These are phyloP conservation scores for Candida neerlandica DNA, from an alignment of 1,139 yeast species.

Conservation along the genomic window DNA sequence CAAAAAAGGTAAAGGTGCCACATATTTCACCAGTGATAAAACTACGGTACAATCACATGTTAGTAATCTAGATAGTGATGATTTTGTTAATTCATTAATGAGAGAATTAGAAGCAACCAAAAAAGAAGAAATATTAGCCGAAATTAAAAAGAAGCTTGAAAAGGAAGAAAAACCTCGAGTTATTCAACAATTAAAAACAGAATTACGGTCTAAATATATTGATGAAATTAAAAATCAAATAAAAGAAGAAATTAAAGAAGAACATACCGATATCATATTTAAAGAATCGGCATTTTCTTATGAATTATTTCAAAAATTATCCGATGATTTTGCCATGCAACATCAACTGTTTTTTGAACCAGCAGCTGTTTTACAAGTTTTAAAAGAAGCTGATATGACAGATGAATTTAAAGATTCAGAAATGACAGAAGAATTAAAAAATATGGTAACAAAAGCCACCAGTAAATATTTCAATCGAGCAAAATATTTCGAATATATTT, in stretches of 20 bases:
- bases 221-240: constrained; percentile 21
- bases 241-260: constrained; percentile 18
- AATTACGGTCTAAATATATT: constrained; percentile 12
- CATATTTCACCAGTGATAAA: constrained; percentile 14
- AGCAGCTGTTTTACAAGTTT: constrained; percentile 18
- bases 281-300: constrained; percentile 22
- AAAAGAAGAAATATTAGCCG: constrained; percentile 15
- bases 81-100: constrained; percentile 12
- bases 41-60: constrained; percentile 14
- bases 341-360: constrained; percentile 22
- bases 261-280: constrained; percentile 25
- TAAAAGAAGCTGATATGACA: constrained; percentile 11
- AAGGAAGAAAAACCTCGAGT: constrained; percentile 13
- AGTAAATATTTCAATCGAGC: constrained; percentile 19
- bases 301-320: constrained; percentile 25
- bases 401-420: constrained; percentile 21
- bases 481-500: constrained; percentile 18
- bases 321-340: constrained; percentile 22
- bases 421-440: constrained; percentile 20
- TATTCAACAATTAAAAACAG: constrained; percentile 14
- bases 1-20: constrained; percentile 10
- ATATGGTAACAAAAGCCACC: constrained; percentile 14
- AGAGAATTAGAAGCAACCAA: constrained; percentile 17
- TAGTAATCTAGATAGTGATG: constrained; percentile 14
- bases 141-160: constrained; percentile 13